phyloP scores from a whole-genome alignment of 805 yeast species.

The Ogataea minuta region DNA sequence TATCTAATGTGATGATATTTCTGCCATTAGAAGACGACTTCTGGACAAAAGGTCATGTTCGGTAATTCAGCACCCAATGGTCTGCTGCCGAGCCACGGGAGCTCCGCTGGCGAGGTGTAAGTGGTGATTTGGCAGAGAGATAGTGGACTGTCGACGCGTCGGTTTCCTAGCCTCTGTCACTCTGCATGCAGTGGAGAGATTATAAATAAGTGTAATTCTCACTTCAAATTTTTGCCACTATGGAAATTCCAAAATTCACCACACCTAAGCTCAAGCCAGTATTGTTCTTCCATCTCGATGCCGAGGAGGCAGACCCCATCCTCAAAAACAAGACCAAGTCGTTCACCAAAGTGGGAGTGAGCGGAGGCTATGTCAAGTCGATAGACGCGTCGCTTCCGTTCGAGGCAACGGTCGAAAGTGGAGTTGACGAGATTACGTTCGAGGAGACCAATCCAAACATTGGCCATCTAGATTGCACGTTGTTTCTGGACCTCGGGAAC shows the following conservation, averaged over 20 bases:
- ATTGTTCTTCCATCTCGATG: conserved; percentile 36
- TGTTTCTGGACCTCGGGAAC: conserved; percentile 36
- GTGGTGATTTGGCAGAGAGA: too few species aligned
- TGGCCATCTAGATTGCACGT: conserved; percentile 45
- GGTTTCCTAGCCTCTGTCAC: too few species aligned
- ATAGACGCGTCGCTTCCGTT: conserved; percentile 39
- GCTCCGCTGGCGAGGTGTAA: too few species aligned
- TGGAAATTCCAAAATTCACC: conserved; percentile 19
- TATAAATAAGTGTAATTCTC: too few species aligned
- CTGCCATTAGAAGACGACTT: too few species aligned
- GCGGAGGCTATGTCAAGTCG: conserved; percentile 38
- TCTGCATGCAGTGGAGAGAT: too few species aligned
- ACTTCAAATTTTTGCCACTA: background rate
- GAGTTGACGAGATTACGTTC: conserved; percentile 49
- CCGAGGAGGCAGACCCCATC: conserved; percentile 32
- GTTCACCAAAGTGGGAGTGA: conserved; percentile 32
- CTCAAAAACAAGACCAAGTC: conserved; percentile 29
- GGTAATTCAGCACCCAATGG: too few species aligned
- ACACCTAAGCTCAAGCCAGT: conserved; percentile 36
- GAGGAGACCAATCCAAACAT: conserved; percentile 27
- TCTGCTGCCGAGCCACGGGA: too few species aligned
- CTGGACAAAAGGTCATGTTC: too few species aligned
- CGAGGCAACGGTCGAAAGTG: conserved; percentile 37
- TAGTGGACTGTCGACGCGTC: too few species aligned
- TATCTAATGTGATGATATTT: too few species aligned